Evolutionary conservation across 1,284 basidiomycete species (phyloP), one percentile per base, ranked within the genome.

Genomic region (Naganishia liquefaciens): DNA sequence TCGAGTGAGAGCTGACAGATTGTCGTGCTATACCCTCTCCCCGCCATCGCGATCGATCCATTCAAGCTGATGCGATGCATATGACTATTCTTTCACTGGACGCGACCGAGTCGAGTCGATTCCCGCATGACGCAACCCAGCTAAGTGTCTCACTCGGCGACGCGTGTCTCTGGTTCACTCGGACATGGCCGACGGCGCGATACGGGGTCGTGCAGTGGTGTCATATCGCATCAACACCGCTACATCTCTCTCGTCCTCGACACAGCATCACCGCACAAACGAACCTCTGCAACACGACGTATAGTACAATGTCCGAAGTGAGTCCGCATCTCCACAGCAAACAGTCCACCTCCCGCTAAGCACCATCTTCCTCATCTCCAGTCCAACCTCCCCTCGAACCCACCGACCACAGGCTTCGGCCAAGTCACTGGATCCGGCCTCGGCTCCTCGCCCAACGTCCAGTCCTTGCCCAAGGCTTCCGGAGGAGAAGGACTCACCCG

Each of bases 401-500:
- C 19, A 47, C 50, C 42, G 21, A 23, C 61, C 17, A 33, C 61
- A 47, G 40, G 17, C 9, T 63, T 67, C 30, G 65, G 50, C 21
- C 61, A 64, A 54, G 55, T 55, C 13, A 64, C 65, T 42, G 68
- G 68, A 27, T 55, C 65, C 19, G 70, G 70, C 25, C 68, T 70
- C 42, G 68, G 62, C 46, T 61, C 67, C 3, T 69, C 68, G 15
- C 63, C 64, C 23, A 66, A 66, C 51, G 68, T 70, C 25, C 54
- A 65, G 44, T 54, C 54, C 13, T 58, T 70, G 28, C 67, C 65
- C 21, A 67, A 63, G 47, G 37, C 64, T 7, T 33, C 53, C n/a
- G 55, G 52, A 19, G 68, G 68, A 21, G 68, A 69, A 42, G 70
- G 70, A 4, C 10, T 70, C 43, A 70, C 70, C 13, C 62, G 70